Percentiles rank a stretch among this genome's conserved stretches.
Conservation (phyloP, 495 filamentous ascomycete genomes). For the Penicillium dipodomyicola region DNA sequence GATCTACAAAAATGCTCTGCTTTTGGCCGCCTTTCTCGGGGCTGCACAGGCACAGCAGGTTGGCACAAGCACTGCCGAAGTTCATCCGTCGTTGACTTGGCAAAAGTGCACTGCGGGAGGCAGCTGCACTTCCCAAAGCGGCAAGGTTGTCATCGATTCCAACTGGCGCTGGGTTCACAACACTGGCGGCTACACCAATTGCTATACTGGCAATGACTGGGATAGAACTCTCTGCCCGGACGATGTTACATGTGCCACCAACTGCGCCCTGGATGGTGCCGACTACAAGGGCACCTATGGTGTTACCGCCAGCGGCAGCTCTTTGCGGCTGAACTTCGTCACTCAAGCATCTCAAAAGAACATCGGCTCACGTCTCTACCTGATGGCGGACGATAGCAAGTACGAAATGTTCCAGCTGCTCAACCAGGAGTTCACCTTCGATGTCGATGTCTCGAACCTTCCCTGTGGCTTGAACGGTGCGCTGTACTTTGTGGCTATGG, state of each 20-base stretch:
- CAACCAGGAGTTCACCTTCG: conserved; percentile 63
- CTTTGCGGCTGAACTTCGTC: conserved; percentile 55
- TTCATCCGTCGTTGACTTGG: conserved; percentile 46
- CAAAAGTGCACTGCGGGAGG: conserved; percentile 51
- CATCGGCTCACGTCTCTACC: conserved; percentile 56
- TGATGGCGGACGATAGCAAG: conserved; percentile 49
- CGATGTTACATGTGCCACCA: conserved; percentile 50
- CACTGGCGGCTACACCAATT: conserved; percentile 54
- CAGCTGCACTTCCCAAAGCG: conserved; percentile 51
- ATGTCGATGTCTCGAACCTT: conserved; percentile 60
- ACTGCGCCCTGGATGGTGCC: conserved; percentile 61
- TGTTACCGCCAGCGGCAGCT: conserved; percentile 47
- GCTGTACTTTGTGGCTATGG: conserved; percentile 64
- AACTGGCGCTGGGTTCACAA: conserved; percentile 64
- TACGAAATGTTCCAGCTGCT: conserved; percentile 58
- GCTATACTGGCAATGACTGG: conserved; percentile 63
- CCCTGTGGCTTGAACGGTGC: conserved; percentile 70
- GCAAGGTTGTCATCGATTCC: conserved; percentile 60
- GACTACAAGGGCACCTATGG: conserved; percentile 56
- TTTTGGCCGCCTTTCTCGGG: conserved; percentile 10
- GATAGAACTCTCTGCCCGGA: conserved; percentile 52
- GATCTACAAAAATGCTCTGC: conserved; percentile 21
- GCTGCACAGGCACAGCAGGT: conserved; percentile 11
- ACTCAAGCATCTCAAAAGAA: conserved; percentile 38
- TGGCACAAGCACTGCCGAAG: conserved; percentile 15